Evolutionary conservation across 805 yeast species (phyloP), one percentile per base, ranked within the genome.

Genomic region (Metschnikowia anglica): DNA sequence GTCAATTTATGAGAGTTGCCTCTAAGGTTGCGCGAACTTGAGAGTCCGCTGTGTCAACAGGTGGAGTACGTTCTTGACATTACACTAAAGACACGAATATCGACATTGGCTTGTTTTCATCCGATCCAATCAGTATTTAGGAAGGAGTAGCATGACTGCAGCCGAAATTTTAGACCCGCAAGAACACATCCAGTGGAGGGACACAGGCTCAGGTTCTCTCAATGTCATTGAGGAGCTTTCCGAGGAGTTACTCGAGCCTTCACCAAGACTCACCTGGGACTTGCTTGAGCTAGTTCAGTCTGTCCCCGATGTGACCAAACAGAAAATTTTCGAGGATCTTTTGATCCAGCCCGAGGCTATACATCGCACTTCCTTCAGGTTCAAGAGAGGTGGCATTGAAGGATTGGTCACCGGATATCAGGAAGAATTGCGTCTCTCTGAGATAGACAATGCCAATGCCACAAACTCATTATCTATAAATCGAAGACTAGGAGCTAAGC

Each of bases 381-480:
- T 87, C 62, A 78, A 78, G 46, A 73, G 99, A 55, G 59, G 68
- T 5, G 98, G 98, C 1, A 73, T 93, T 4, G 72, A 74, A 2
- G 97, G 97, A 11, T 55, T 63, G 3, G 80, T 91, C n/a, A 64
- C 65, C 1, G 73, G 79, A 0, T 81, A 79, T 49, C 66, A 75
- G 28, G 96, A 90, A 60, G 80, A 76, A 41, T 44, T 68, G 10
- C 57, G 60, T 5, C 43, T 62, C 9, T 59, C 60, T 11, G 70
- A 63, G 20, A 75, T 79, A 13, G 82, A 83, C 44, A 65, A 65
- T 41, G 80, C 82, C 7, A 77, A 77, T 33, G 77, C 89, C 12
- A 73, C 82, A 10, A 83, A 81, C 46, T 85, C 96, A 0, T 68
- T 89, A 34, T 83, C 95, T 1, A 60, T 89, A 44, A 80, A 77